phyloP scores from a whole-genome alignment of 1,284 basidiomycete species.

The Tetrapyrgos nigripes region DNA sequence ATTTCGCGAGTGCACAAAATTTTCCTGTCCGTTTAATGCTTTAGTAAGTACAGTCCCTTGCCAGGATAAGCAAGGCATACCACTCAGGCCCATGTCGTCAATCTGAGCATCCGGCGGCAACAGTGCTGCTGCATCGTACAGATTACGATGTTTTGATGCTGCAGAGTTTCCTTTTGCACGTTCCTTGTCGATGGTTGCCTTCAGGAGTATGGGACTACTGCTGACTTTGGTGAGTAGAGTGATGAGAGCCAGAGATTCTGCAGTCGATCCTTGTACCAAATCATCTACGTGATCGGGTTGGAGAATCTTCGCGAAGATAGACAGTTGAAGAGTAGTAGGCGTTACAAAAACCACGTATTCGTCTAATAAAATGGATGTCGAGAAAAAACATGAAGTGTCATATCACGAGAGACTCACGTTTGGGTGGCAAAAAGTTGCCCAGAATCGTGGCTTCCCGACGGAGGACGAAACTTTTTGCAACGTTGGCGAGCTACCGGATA shows the following conservation, averaged over 20 bases:
- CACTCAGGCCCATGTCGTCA: constrained; percentile 79
- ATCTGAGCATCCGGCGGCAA: constrained; percentile 69
- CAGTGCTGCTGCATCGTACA: constrained; percentile 69
- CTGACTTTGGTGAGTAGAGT: constrained; percentile 87
- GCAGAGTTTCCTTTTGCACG: constrained; percentile 46
- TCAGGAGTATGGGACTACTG: constrained; percentile 90
- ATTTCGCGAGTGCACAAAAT: constrained; percentile 74
- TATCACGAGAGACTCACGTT: constrained; percentile 60
- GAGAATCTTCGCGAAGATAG: constrained; percentile 82
- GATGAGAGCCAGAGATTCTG: constrained; percentile 87
- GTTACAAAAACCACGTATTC: constrained; percentile 95
- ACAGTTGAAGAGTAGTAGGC: constrained; percentile 82
- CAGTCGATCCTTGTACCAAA: constrained; percentile 67
- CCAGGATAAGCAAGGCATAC: constrained; percentile 46
- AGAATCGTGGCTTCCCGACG: constrained; percentile 87
- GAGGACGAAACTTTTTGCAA: constrained; percentile 89
- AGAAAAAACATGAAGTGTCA: background rate
- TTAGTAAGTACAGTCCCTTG: background rate
- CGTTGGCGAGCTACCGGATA: constrained; percentile 65
- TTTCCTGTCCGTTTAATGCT: constrained; percentile 67
- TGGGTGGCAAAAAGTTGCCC: constrained; percentile 88
- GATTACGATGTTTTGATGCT: constrained; percentile 51
- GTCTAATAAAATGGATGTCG: constrained; percentile 51
- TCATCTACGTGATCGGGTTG: constrained; percentile 70
- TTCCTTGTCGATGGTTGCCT: constrained; percentile 71